Conservation (phyloP, 2,329 filamentous ascomycete genomes). For the Emergomyces orientalis region DNA sequence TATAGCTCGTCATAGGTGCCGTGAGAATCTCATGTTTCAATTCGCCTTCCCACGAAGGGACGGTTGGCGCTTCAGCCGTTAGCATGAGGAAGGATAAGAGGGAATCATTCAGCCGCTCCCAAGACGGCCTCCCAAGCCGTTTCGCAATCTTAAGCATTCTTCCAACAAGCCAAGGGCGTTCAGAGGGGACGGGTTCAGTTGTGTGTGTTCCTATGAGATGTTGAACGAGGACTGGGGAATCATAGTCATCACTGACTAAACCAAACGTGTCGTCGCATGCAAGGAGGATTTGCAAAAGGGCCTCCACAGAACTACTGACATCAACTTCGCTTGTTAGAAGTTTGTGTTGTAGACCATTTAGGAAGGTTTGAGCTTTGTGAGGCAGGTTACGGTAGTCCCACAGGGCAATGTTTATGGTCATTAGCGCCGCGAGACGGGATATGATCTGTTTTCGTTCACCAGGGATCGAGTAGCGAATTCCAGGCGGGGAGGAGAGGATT, state of each 20-base stretch:
- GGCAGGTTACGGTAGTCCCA: slow-evolving; percentile 33
- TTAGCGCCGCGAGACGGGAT: slow-evolving; percentile 27
- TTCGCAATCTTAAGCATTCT: slow-evolving; percentile 35
- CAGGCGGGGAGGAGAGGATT: slow-evolving; percentile 28
- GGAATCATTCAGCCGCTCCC: slow-evolving; percentile 29
- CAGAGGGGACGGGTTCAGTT: slow-evolving; percentile 16
- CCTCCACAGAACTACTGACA: slow-evolving; percentile 31
- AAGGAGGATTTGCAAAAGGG: slow-evolving; percentile 32
- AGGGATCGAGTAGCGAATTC: slow-evolving; percentile 26
- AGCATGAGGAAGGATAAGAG: slow-evolving; percentile 30
- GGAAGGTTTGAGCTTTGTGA: slow-evolving; percentile 24
- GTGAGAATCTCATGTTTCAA: slow-evolving; percentile 30
- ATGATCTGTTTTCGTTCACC: slow-evolving; percentile 34
- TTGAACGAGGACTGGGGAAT: background rate
- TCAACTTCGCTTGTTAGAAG: slow-evolving; percentile 30
- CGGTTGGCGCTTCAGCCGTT: slow-evolving; percentile 17
- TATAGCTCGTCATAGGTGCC: slow-evolving; percentile 30
- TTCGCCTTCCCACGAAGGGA: slow-evolving; percentile 25
- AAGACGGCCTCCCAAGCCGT: slow-evolving; percentile 26
- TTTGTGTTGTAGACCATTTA: slow-evolving; percentile 25
- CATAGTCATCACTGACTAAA: slow-evolving; percentile 1
- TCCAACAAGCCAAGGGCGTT: slow-evolving; percentile 32
- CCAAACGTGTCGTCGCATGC: slow-evolving; percentile 26
- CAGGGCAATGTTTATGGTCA: slow-evolving; percentile 32
- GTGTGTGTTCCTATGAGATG: background rate